Evolutionary conservation across 2,329 filamentous ascomycete species (phyloP).

Genomic region (Chaetomiaceae sp.): DNA sequence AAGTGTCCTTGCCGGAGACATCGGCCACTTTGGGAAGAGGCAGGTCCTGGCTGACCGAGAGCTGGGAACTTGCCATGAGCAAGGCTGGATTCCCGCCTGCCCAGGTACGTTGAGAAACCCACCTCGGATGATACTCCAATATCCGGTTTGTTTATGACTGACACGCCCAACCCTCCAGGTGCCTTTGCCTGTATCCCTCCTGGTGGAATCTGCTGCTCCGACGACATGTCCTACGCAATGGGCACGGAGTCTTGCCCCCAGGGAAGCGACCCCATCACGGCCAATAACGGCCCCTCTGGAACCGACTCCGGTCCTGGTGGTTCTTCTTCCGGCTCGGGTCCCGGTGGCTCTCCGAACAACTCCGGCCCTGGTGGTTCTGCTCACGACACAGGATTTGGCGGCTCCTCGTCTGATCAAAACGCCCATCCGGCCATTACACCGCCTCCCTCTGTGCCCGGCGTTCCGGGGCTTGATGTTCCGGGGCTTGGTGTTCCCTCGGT

Average conservation of each 20-base stretch:
- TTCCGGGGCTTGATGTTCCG: too few species aligned
- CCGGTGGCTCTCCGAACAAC: too few species aligned
- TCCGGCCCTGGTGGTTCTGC: too few species aligned
- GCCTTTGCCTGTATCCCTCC: slow-evolving; percentile 9
- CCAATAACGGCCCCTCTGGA: too few species aligned
- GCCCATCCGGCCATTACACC: too few species aligned
- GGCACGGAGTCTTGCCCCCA: neutral
- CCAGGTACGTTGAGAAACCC: slow-evolving; percentile 1
- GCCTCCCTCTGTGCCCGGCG: too few species aligned
- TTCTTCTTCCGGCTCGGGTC: too few species aligned
- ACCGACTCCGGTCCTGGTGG: too few species aligned
- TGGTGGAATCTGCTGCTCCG: slow-evolving; percentile 14
- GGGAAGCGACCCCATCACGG: neutral
- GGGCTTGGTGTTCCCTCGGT: neutral
- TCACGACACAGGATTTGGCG: too few species aligned
- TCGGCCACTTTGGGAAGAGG: neutral
- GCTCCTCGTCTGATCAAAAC: too few species aligned
- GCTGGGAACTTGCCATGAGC: neutral
- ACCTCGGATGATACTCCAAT: too few species aligned
- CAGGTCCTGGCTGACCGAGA: neutral
- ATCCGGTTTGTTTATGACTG: too few species aligned
- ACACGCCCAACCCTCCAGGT: neutral
- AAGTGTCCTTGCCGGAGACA: neutral
- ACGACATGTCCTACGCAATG: slow-evolving; percentile 10
- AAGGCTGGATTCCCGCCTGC: slow-evolving; percentile 13